phyloP scores from a whole-genome alignment of 2,329 filamentous ascomycete species.

The Exophiala xenobiotica region DNA sequence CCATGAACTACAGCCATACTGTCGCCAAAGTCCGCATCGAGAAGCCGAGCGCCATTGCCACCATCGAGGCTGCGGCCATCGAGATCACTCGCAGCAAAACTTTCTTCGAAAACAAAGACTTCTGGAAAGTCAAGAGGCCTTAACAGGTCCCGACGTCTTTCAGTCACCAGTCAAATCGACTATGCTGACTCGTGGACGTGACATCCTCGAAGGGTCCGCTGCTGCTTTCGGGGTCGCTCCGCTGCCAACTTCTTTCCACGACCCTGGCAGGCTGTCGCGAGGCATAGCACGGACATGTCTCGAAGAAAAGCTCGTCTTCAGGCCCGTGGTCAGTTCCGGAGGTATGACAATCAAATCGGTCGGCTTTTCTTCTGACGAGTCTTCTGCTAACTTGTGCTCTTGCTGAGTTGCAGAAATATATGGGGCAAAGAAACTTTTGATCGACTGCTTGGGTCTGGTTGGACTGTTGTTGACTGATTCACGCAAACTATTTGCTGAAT shows the following conservation, averaged over 20 bases:
- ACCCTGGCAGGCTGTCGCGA: slow-evolving; percentile 38
- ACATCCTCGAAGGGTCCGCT: not conserved
- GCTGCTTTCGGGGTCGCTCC: slow-evolving; percentile 19
- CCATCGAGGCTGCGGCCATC: slow-evolving; percentile 50
- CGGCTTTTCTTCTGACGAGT: not conserved
- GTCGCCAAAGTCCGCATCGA: slow-evolving; percentile 49
- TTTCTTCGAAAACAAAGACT: slow-evolving; percentile 42
- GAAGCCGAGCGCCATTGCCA: slow-evolving; percentile 52
- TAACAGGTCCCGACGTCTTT: slow-evolving; percentile 9
- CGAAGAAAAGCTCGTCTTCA: slow-evolving; percentile 1
- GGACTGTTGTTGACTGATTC: not conserved
- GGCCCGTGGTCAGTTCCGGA: slow-evolving; percentile 9
- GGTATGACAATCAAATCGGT: not conserved
- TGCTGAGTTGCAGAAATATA: slow-evolving; percentile 11
- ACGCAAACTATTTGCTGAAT: not conserved
- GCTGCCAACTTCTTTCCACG: slow-evolving; percentile 34
- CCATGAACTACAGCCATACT: slow-evolving; percentile 46
- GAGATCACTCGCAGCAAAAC: slow-evolving; percentile 48
- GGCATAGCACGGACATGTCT: slow-evolving; percentile 31
- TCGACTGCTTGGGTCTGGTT: slow-evolving; percentile 2
- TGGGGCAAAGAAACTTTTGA: slow-evolving; percentile 22
- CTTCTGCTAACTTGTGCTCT: not conserved
- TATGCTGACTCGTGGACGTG: slow-evolving; percentile 24
- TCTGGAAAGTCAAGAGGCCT: slow-evolving; percentile 32
- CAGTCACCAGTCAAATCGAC: slow-evolving; percentile 28